These are phyloP conservation scores for Talaromyces sp. DNA, from an alignment of 2,329 filamentous ascomycete genomes.

Conservation along the genomic window DNA sequence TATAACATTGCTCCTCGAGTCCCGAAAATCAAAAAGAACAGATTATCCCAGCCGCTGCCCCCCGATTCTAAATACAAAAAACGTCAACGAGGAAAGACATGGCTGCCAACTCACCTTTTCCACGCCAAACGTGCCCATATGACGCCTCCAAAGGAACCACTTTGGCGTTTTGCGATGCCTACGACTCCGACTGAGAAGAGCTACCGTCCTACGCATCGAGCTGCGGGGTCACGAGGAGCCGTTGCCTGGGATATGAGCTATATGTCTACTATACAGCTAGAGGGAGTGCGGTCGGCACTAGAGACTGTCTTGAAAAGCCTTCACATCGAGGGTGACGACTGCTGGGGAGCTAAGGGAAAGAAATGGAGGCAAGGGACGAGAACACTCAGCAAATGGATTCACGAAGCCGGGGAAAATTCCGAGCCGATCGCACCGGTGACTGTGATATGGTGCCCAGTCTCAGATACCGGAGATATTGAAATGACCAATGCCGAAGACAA, in stretches of 20 bases:
- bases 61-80: constrained; percentile 71
- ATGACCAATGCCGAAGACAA: constrained; percentile 27
- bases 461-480: constrained; percentile 28
- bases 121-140: constrained; percentile 89
- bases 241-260: constrained; percentile 94
- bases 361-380: constrained; percentile 67
- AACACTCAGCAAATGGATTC: constrained; percentile 53
- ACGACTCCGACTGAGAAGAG: constrained; percentile 83
- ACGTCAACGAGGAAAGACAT: constrained; percentile 82
- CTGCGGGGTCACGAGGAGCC: constrained; percentile 67
- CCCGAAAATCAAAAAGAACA: constrained; percentile 66
- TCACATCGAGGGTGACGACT: constrained; percentile 54
- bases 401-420: constrained; percentile 49
- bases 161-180: constrained; percentile 89
- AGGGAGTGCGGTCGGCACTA: constrained; percentile 61
- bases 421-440: constrained; percentile 66
- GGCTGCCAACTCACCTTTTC: constrained; percentile 91
- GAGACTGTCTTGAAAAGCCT: constrained; percentile 62
- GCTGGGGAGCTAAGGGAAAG: constrained; percentile 59
- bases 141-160: constrained; percentile 68
- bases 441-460: constrained; percentile 65
- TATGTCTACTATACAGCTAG: constrained; percentile 76
- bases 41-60: constrained; percentile 58
- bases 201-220: constrained; percentile 81
- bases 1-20: constrained; percentile 36